A percentile compares a stretch with the other conserved stretches of the same genome.
phyloP scores from a whole-genome alignment of 2,329 filamentous ascomycete species.

The Fusarium poae region DNA sequence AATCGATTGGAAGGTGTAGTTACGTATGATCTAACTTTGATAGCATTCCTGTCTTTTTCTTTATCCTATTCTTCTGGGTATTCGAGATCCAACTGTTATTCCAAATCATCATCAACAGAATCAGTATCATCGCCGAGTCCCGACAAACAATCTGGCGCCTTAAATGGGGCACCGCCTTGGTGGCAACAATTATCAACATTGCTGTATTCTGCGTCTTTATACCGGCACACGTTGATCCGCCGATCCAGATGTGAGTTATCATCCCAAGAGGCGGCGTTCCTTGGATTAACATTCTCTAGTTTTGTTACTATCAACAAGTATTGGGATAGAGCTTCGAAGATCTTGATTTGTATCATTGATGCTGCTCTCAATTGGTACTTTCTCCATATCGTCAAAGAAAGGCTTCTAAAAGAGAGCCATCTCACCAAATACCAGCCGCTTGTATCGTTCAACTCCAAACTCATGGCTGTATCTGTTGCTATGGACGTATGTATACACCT shows the following conservation, averaged over 20 bases:
- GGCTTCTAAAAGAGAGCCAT: slow-evolving; percentile 61
- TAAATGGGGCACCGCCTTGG: slow-evolving; percentile 61
- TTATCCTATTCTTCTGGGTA: slow-evolving; percentile 57
- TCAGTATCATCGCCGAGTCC: slow-evolving; percentile 62
- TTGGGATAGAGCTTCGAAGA: slow-evolving; percentile 67
- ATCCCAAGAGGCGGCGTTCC: rapidly evolving
- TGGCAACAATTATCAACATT: slow-evolving; percentile 65
- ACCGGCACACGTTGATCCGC: slow-evolving; percentile 59
- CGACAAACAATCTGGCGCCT: slow-evolving; percentile 54
- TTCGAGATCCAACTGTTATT: slow-evolving; percentile 64
- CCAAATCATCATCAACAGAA: slow-evolving; percentile 69
- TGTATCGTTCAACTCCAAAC: slow-evolving; percentile 62
- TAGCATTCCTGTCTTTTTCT: slow-evolving; percentile 53
- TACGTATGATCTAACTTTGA: not conserved
- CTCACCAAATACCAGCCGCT: slow-evolving; percentile 65
- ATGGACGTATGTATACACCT: slow-evolving; percentile 58
- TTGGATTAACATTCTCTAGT: slow-evolving; percentile 23
- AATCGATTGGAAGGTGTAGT: not conserved
- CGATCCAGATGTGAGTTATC: slow-evolving; percentile 51
- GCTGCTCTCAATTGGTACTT: slow-evolving; percentile 67
- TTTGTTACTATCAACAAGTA: slow-evolving; percentile 60
- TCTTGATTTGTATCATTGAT: slow-evolving; percentile 64
- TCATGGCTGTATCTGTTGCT: slow-evolving; percentile 62
- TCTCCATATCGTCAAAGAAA: slow-evolving; percentile 59
- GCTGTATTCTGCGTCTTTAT: slow-evolving; percentile 68